Conservation (phyloP, 2,329 filamentous ascomycete genomes). For the Monosporascus cannonballus region DNA sequence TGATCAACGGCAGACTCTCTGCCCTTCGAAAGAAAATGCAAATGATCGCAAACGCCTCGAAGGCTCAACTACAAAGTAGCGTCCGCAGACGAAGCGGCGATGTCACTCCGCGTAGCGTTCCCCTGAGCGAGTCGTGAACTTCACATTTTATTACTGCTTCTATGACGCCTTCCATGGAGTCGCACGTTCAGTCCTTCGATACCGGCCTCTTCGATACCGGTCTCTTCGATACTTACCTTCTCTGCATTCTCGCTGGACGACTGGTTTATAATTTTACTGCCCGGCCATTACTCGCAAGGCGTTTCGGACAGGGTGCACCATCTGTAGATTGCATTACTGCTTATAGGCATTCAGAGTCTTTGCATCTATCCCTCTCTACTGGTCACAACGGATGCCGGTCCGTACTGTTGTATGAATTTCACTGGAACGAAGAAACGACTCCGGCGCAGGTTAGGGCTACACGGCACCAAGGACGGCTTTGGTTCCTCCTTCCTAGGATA, state of each 20-base stretch:
- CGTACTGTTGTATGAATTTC: not conserved
- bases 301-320: not conserved
- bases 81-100: constrained; percentile 49
- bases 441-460: not conserved
- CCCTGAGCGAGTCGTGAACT: constrained; percentile 36
- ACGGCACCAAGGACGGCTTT: not conserved
- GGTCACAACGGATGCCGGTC: not conserved
- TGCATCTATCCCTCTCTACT: not conserved
- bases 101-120: constrained; percentile 48
- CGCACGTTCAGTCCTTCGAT: constrained; percentile 23
- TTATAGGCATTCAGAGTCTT: not conserved
- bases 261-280: not conserved
- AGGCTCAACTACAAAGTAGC: constrained; percentile 38
- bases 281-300: not conserved
- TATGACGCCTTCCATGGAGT: constrained; percentile 28
- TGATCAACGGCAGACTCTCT: constrained; percentile 52
- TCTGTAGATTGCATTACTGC: not conserved
- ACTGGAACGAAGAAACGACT: not conserved
- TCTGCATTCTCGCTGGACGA: not conserved
- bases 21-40: constrained; percentile 55
- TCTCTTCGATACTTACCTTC: constrained; percentile 16
- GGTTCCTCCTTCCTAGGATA: not conserved
- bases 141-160: constrained; percentile 21
- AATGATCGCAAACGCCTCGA: constrained; percentile 54
- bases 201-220: constrained; percentile 24